Base-by-base conservation (phyloP, 768 basidiomycete species). In the Xanthoconium stramineum region DNA sequence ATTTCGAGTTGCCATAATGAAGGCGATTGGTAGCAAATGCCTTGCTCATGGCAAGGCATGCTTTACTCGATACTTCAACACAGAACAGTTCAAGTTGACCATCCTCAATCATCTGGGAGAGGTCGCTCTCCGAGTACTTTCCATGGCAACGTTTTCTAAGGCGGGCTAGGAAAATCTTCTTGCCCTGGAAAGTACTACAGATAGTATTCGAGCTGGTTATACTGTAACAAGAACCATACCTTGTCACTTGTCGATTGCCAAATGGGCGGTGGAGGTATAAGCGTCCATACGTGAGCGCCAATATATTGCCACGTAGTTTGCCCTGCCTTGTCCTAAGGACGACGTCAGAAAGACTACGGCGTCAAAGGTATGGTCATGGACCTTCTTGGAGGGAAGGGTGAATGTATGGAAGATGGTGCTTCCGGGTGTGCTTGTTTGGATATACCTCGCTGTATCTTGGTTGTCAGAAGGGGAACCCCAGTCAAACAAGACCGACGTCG, bases 351-450 rank as follows among this genome's bases (percentile, higher is more conserved):
- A 29, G 15, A 33, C n/a, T 36, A n/a, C 38, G 36, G 29, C 33
- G 7, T 48, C 15, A 37, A 46, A 29, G 28, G 40, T 11, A 53
- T 3, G 13, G 32, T n/a, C 33, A 51, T 36, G 29, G 56, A 80
- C 83, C 72, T 75, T 75, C 53, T 73, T 78, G 36, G 66, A 60
- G 5, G 80, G 78, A 62, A 73, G 78, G 11, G 75, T 74, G 61
- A 85, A 84, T 0, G 80, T 80, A 51, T 86, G 81, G 48, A 84
- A 70, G 5, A 72, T 61, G 1, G 60, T 47, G 24, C 64, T 65
- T 44, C 33, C 57, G 5, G 57, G 57, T n/a, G 63, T 55, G 12
- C 46, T 56, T 0, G 55, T 30, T 42, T 63, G 66, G 54, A 81
- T 74, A 43, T 79, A 79, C 1, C 60, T 50, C 30, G 59, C 54